Conservation (phyloP, 768 basidiomycete species). For the Leucogyrophana mollusca region DNA sequence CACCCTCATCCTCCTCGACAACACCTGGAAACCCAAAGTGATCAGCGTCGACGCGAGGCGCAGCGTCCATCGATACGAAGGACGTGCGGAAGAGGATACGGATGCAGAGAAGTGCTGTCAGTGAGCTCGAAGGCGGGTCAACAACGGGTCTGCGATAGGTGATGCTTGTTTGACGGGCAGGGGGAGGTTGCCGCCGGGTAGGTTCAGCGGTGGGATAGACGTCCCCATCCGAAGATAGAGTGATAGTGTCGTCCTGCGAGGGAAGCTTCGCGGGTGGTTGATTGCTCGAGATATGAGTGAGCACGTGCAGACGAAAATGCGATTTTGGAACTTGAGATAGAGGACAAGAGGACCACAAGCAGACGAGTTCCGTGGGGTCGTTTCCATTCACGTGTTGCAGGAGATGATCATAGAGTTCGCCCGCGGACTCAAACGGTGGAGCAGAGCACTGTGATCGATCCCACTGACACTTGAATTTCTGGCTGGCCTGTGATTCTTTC, state of each 20-base stretch:
- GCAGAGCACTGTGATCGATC: constrained; percentile 54
- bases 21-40: constrained; percentile 90
- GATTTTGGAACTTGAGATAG: constrained; percentile 45
- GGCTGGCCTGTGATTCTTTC: constrained; percentile 53
- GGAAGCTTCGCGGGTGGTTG: constrained; percentile 59
- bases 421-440: constrained; percentile 46
- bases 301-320: constrained; percentile 61
- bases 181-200: constrained; percentile 68
- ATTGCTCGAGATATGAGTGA: constrained; percentile 71
- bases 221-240: constrained; percentile 54
- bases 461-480: constrained; percentile 81
- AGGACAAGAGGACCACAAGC: constrained; percentile 73
- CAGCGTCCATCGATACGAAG: constrained; percentile 66
- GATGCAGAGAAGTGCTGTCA: constrained; percentile 79
- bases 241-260: constrained; percentile 72
- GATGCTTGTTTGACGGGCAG: constrained; percentile 62
- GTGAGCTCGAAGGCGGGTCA: constrained; percentile 70
- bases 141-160: constrained; percentile 54
- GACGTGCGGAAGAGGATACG: constrained; percentile 82
- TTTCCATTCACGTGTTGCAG: constrained; percentile 51
- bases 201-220: constrained; percentile 61
- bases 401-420: constrained; percentile 75
- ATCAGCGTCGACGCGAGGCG: constrained; percentile 74
- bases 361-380: constrained; percentile 48
- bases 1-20: constrained; percentile 75